Percentiles rank a stretch among this genome's conserved stretches.
These are phyloP conservation scores for Dryas drummondii DNA, from an alignment of 306 rosid genomes.

Conservation along the genomic window DNA sequence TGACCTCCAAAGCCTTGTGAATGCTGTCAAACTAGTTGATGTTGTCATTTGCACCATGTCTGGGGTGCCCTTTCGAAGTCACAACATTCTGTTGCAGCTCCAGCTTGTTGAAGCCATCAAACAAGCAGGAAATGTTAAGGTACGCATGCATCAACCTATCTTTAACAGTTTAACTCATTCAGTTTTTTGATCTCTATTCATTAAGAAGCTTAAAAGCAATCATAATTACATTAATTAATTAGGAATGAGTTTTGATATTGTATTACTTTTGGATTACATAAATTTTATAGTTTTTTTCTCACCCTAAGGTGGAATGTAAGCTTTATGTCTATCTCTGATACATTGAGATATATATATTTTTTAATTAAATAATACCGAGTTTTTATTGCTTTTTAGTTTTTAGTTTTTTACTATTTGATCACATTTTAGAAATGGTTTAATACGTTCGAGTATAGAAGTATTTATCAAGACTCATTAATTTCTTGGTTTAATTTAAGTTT, in stretches of 20 bases:
- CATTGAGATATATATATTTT: too few relatives aligned
- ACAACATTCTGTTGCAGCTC: constrained; percentile 7
- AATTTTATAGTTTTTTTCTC: background rate
- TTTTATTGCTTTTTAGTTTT: too few relatives aligned
- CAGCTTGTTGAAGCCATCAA: constrained; percentile 26
- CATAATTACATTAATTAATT: background rate
- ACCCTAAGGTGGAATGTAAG: constrained; percentile 33
- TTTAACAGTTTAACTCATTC: background rate
- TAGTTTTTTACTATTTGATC: too few relatives aligned
- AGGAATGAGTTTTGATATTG: too few relatives aligned
- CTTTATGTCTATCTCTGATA: constrained; percentile 14
- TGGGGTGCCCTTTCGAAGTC: background rate
- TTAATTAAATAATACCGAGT: too few relatives aligned
- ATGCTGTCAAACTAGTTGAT: constrained; percentile 62
- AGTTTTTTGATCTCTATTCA: too few relatives aligned
- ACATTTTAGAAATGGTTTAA: too few relatives aligned
- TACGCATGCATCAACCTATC: background rate
- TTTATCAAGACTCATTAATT: too few relatives aligned
- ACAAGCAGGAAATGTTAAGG: constrained; percentile 37
- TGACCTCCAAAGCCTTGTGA: constrained; percentile 50
- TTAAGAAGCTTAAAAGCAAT: too few relatives aligned
- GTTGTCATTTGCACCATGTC: constrained; percentile 47
- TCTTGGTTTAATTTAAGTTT: too few relatives aligned
- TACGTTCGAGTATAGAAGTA: too few relatives aligned
- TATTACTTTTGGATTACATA: too few relatives aligned